Base-by-base conservation (phyloP, 306 rosid species). In the Dalbergia cochinchinensis region DNA sequence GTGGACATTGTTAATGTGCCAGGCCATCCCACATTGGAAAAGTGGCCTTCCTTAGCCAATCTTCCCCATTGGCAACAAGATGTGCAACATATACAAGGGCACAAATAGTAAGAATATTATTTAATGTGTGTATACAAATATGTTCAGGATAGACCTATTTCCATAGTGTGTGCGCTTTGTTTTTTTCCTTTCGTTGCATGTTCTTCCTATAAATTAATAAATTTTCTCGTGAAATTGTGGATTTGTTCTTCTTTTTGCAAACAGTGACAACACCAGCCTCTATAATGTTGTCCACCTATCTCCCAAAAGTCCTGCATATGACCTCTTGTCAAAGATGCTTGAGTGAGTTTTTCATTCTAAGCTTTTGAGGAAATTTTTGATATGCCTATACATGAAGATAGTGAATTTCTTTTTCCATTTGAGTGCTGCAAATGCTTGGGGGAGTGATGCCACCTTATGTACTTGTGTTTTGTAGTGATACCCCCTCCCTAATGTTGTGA, bases 11-110 rank as follows among this genome's bases (percentile, higher is more conserved):
- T 87, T 88, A 72, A 77, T 85, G 75, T 81, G 71, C 76, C 83
- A 94, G 99, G 99, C 80, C 99, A 94, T 86, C 99, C 99, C 55
- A 94, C 97, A 2, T 67, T 83, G 68, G 99, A 94, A 69, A 94
- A 92, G 92, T 94, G 99, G 99, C 97, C 99, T 75, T 81, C 97
- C 70, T 91, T 94, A 39, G 91, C 95, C 75, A 67, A 87, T 85
- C 97, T 92, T 86, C 97, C 94, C 65, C 90, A 94, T 76, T 94
- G 99, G 99, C 94, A 88, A 70, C 94, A 91, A 84, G 97, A 94
- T 79, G 0, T 69, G 41, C 92, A 89, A 63, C 97, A 89, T 73
- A 94, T 94, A 74, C 99, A 94, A 87, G 92, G 85, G 60, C 97
- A 85, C 85, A 94, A 94, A 83, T 94, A 94, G 99, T 94, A 90